Evolutionary conservation across 345 rosid species (phyloP).

Genomic region (Eutrema yunnanense): DNA sequence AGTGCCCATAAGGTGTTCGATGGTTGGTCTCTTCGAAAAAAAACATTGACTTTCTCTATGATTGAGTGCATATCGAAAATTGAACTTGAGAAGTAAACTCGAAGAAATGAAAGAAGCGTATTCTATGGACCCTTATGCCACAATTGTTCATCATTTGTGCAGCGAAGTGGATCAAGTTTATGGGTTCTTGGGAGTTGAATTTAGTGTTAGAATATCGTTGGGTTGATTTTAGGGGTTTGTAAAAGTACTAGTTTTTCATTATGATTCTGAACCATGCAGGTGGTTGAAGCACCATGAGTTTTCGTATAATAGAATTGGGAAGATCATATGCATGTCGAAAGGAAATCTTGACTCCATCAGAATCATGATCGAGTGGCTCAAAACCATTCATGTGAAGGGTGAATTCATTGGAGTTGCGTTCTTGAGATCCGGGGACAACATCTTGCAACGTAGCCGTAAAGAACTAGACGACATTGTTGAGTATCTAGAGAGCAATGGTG

Average conservation of each 20-base stretch:
- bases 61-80: neutral
- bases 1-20: constrained; percentile 25
- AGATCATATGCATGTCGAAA: constrained; percentile 58
- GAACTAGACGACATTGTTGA: constrained; percentile 60
- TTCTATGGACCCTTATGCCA: neutral
- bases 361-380: constrained; percentile 59
- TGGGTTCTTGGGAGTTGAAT: neutral
- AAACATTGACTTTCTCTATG: neutral
- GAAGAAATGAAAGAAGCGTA: neutral
- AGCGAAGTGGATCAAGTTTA: neutral
- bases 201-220: neutral
- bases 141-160: neutral
- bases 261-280: constrained; percentile 39
- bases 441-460: constrained; percentile 44
- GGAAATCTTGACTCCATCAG: constrained; percentile 65
- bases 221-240: neutral
- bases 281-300: constrained; percentile 85
- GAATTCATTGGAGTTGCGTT: constrained; percentile 68
- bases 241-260: neutral
- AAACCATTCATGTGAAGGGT: constrained; percentile 66
- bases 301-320: constrained; percentile 71
- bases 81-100: neutral
- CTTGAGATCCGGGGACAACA: constrained; percentile 52
- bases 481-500: constrained; percentile 69
- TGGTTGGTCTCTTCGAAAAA: neutral